Base-by-base conservation (phyloP, 2,329 filamentous ascomycete species). In the Sclerotinia borealis region DNA sequence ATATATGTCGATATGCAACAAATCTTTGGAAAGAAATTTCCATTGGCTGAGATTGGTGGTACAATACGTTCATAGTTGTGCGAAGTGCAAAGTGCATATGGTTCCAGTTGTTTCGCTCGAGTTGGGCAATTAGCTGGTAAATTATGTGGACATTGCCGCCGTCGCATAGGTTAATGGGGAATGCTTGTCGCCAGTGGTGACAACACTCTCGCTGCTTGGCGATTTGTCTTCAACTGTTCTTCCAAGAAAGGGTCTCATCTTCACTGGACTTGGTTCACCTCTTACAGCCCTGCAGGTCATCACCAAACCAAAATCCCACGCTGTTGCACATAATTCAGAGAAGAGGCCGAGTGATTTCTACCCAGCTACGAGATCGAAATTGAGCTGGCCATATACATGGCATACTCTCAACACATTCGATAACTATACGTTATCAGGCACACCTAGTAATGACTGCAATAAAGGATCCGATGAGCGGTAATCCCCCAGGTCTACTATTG, bases 1-100 rank as follows among this genome's bases (percentile, higher is more conserved):
- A 22, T 25, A 47, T 22, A 47, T 59, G 41, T 59, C 55, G 55
- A 59, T n/a, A 8, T 59, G 55, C 55, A 59, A 59, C 55, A 36
- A 27, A 48, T 43, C 4, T 56, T 31, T 43, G 9, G 9, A n/a
- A 39, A 39, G 15, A 39, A n/a, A 52, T 19, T 17, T 29, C 15
- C n/a, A 54, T 39, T 54, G 51, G 50, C 22, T 54, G 50, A 39
- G 1, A 39, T 37, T 27, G 22, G 22, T 39, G 51, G 22, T 39
- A 29, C n/a, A n/a, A n/a, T n/a, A n/a, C 17, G 4, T 1, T 7
- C 4, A 37, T 39, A 39, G 36, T 22, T 39, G 10, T 39, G 36
- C 36, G 34, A 27, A 54, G 36, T 7, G 17, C 1, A 29, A 27
- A 54, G 36, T 7, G 17, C 1, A 29, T 29, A 4, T 54, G 9